These are phyloP conservation scores for Lactarius vividus DNA, from an alignment of 768 basidiomycete species.

Conservation along the genomic window DNA sequence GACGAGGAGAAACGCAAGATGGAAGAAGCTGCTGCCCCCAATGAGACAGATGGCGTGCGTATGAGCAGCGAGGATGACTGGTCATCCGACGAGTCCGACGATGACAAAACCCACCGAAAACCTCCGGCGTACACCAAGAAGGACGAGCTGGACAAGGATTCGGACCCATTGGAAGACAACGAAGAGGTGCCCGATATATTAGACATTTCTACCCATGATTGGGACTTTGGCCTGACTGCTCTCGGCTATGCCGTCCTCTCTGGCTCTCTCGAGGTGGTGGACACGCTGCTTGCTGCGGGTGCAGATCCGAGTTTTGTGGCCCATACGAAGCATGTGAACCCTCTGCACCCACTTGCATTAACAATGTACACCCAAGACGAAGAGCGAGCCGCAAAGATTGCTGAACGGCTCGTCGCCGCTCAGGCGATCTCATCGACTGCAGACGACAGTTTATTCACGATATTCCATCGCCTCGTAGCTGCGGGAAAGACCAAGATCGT, in stretches of 20 bases:
- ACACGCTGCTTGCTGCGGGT: slow-evolving; percentile 46
- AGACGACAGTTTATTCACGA: slow-evolving; percentile 32
- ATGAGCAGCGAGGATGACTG: slow-evolving; percentile 30
- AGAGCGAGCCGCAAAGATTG: slow-evolving; percentile 30
- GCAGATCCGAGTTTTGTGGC: slow-evolving; percentile 44
- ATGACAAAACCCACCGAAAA: slow-evolving; percentile 26
- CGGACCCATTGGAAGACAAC: slow-evolving; percentile 48
- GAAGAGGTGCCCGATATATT: slow-evolving; percentile 52
- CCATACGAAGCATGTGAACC: slow-evolving; percentile 30
- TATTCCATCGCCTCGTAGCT: slow-evolving; percentile 35
- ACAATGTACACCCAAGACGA: slow-evolving; percentile 31
- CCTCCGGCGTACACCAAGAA: slow-evolving; percentile 30
- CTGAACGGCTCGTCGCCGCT: slow-evolving; percentile 32
- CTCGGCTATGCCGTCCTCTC: slow-evolving; percentile 51
- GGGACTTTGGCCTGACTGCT: slow-evolving; percentile 56
- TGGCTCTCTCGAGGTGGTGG: slow-evolving; percentile 44
- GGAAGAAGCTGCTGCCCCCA: slow-evolving; percentile 19
- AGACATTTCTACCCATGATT: slow-evolving; percentile 51
- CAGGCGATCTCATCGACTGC: slow-evolving; percentile 35
- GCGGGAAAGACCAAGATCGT: slow-evolving; percentile 31
- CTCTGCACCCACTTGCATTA: slow-evolving; percentile 34
- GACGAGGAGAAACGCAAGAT: slow-evolving; percentile 30
- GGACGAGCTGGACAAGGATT: slow-evolving; percentile 30
- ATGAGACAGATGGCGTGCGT: slow-evolving; percentile 21
- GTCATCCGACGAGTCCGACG: slow-evolving; percentile 22